A percentile compares a stretch with the other conserved stretches of the same genome.
Conservation (phyloP, 208 protist genomes). For the Leishmania aethiopica region DNA sequence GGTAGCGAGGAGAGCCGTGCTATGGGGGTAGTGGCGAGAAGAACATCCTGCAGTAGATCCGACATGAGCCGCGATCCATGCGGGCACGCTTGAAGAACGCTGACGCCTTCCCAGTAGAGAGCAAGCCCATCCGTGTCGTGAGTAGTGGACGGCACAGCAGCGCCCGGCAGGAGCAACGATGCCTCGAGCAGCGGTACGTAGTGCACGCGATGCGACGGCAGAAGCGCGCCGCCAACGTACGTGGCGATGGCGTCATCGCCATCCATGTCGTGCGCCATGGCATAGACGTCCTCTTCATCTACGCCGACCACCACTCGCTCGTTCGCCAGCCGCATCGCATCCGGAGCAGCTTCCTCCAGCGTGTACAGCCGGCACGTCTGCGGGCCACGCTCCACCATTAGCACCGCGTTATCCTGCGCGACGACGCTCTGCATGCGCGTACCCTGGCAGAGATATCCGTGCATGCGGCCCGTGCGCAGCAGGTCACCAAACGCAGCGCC, state of each 20-base stretch:
- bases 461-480: conserved; percentile 13
- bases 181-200: conserved; percentile 21
- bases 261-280: background rate
- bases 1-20: conserved; percentile 35
- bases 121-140: conserved; percentile 13
- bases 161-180: conserved; percentile 13
- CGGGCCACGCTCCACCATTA: conserved; percentile 31
- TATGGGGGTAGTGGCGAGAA: conserved; percentile 26
- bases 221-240: background rate
- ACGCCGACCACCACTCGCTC: conserved; percentile 35
- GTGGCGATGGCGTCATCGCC: background rate
- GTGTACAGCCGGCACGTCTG: conserved; percentile 36
- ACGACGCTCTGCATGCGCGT: conserved; percentile 30
- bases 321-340: conserved; percentile 23
- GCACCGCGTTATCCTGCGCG: conserved; percentile 20
- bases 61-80: conserved; percentile 29
- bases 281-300: conserved; percentile 28
- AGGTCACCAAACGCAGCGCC: conserved; percentile 12
- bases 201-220: conserved; percentile 22
- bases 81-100: conserved; percentile 26
- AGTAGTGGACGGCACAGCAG: background rate
- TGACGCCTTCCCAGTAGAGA: conserved; percentile 38
- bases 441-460: conserved; percentile 35
- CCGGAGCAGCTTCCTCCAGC: conserved; percentile 18
- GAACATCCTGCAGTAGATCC: conserved; percentile 36